Percentiles rank a stretch among this genome's conserved stretches.
Evolutionary conservation across 2,329 filamentous ascomycete species (phyloP).

Genomic region (Talaromyces piceae): DNA sequence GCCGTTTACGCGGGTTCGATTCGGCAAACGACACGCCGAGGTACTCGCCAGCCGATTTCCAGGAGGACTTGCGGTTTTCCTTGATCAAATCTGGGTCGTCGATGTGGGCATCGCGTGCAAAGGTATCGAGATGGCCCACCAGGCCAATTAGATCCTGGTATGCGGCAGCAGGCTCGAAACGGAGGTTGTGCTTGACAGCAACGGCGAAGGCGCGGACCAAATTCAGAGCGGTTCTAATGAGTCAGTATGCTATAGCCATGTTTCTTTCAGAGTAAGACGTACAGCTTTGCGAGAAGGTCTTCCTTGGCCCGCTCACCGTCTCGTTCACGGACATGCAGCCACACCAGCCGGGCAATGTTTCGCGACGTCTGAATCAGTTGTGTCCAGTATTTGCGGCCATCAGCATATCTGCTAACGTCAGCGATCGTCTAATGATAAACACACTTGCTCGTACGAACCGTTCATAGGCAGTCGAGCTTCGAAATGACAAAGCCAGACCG

Average conservation of each 20-base stretch:
- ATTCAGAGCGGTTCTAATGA: conserved; percentile 57
- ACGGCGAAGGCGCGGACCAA: conserved; percentile 70
- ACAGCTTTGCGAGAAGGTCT: conserved; percentile 62
- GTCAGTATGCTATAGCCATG: not conserved
- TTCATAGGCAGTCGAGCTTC: conserved; percentile 70
- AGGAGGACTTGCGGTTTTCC: conserved; percentile 41
- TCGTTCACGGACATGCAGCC: conserved; percentile 66
- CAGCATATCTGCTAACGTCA: conserved; percentile 40
- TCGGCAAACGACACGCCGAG: conserved; percentile 69
- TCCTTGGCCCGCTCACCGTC: conserved; percentile 53
- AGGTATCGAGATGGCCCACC: conserved; percentile 66
- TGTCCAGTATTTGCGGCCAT: conserved; percentile 58
- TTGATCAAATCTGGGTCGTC: conserved; percentile 28
- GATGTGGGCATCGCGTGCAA: conserved; percentile 53
- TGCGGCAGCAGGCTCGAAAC: conserved; percentile 72
- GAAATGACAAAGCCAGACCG: conserved; percentile 69
- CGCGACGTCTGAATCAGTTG: conserved; percentile 49
- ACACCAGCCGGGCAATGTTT: conserved; percentile 63
- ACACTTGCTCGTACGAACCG: conserved; percentile 36
- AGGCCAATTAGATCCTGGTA: conserved; percentile 67
- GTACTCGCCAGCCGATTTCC: conserved; percentile 63
- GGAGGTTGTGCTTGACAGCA: conserved; percentile 71
- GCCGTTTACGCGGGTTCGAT: conserved; percentile 67
- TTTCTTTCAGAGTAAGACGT: conserved; percentile 12
- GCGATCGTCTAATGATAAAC: not conserved